Base-by-base conservation (phyloP, 345 rosid species). In the Salix brachista region DNA sequence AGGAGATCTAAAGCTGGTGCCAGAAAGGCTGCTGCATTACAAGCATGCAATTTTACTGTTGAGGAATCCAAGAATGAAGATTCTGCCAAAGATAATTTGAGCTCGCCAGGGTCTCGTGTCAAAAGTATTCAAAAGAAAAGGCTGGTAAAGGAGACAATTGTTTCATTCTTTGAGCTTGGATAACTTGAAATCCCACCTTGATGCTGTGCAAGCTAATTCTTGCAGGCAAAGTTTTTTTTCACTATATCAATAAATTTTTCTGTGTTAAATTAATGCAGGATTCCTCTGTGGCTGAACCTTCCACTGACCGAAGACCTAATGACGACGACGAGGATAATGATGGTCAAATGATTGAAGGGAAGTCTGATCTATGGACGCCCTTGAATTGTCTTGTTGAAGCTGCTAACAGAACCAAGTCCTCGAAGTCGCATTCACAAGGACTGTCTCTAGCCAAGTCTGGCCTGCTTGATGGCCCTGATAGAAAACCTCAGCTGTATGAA, bases 311-410 rank as follows among this genome's bases (percentile, higher is more conserved):
- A 23, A 65, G 80, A 70, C 71, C 74, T 62, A 75, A 79, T 67
- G 79, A 78, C 75, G 90, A 84, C 65, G 80, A 69, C 46, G 87
- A 81, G 79, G 83, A 82, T 75, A 86, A 83, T 75, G 87, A 67
- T 71, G 84, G 50, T 77, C 90, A 89, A 83, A 75, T 89, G 73
- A 86, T 85, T 76, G 92, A 88, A 73, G 92, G 87, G 41, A 92
- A 90, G 83, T 79, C 79, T 39, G 95, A 96, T 85, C 78, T 84
- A 23, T 96, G 97, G 99, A 92, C 91, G 76, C 98, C 99, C 23
- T 85, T 96, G 77, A 85, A 91, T 84, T 91, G 84, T 91, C 94
- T 96, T 77, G 97, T 96, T 85, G 99, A 96, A 82, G 99, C 88
- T 75, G 97, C 95, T 26, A 96, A 91, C 67, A 90, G 94, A 86